phyloP scores from a whole-genome alignment of 1,284 basidiomycete genomes.

The Exobasidium cylindrosporum region DNA sequence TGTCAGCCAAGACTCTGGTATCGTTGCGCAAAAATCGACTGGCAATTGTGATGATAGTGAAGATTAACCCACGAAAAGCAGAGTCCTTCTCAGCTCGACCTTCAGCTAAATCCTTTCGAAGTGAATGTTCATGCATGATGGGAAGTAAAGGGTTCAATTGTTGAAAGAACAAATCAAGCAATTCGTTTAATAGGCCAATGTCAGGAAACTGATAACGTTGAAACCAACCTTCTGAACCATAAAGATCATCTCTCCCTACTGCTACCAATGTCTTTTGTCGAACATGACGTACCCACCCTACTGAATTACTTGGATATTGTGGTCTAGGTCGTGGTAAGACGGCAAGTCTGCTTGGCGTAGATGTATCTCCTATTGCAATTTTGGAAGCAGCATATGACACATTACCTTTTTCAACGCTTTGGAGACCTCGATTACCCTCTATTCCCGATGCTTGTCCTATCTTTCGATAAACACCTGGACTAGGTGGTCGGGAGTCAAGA shows the following conservation, averaged over 20 bases:
- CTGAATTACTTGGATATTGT: slow-evolving; percentile 40
- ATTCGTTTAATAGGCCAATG: slow-evolving; percentile 24
- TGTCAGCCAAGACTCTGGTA: slow-evolving; percentile 33
- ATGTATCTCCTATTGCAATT: slow-evolving; percentile 30
- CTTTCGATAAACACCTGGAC: slow-evolving; percentile 21
- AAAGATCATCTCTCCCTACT: slow-evolving; percentile 37
- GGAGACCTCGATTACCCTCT: background rate
- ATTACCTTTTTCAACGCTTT: background rate
- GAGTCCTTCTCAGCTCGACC: slow-evolving; percentile 39
- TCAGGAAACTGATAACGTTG: slow-evolving; percentile 37
- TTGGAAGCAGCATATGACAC: slow-evolving; percentile 14
- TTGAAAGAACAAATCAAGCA: slow-evolving; percentile 37
- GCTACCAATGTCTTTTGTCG: slow-evolving; percentile 42
- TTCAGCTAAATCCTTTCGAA: slow-evolving; percentile 31
- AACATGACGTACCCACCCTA: slow-evolving; percentile 41
- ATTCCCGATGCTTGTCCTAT: background rate
- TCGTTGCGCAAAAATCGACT: slow-evolving; percentile 41
- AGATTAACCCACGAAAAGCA: slow-evolving; percentile 45
- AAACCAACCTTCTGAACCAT: slow-evolving; percentile 35
- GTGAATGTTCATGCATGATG: slow-evolving; percentile 37
- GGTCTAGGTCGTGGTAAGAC: slow-evolving; percentile 18
- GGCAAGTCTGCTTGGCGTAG: background rate
- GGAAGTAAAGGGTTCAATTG: slow-evolving; percentile 43
- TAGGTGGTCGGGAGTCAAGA: slow-evolving; percentile 32
- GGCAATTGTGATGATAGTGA: slow-evolving; percentile 43